phyloP scores from a whole-genome alignment of 768 basidiomycete species.

The Chalciporus chontae region DNA sequence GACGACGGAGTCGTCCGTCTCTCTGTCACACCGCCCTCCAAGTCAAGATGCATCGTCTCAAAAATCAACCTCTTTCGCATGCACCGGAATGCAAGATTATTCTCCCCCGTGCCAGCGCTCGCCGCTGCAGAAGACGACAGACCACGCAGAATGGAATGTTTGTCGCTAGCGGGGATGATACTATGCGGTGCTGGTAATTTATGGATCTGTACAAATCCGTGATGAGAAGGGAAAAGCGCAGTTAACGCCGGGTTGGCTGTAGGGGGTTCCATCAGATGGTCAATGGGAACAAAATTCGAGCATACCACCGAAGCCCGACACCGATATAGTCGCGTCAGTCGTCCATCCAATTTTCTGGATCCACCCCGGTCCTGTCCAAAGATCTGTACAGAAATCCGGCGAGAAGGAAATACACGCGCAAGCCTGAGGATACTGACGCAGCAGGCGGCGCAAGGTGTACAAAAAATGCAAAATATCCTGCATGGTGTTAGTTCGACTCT shows the following conservation, averaged over 20 bases:
- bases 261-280: slow-evolving; percentile 9
- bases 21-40: slow-evolving; percentile 82
- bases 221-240: slow-evolving; percentile 74
- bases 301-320: slow-evolving; percentile 79
- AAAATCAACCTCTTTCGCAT: slow-evolving; percentile 84
- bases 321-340: slow-evolving; percentile 68
- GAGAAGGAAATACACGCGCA: slow-evolving; percentile 70
- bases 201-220: slow-evolving; percentile 80
- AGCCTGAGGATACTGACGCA: slow-evolving; percentile 54
- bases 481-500: slow-evolving; percentile 4
- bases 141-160: slow-evolving; percentile 80
- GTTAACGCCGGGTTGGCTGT: slow-evolving; percentile 76
- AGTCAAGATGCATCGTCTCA: slow-evolving; percentile 86
- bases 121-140: slow-evolving; percentile 52
- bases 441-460: slow-evolving; percentile 55
- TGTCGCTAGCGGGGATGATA: slow-evolving; percentile 75
- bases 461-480: slow-evolving; percentile 75
- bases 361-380: slow-evolving; percentile 68
- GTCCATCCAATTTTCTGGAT: slow-evolving; percentile 75
- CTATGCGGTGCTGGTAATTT: slow-evolving; percentile 72
- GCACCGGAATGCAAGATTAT: slow-evolving; percentile 93
- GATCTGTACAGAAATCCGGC: slow-evolving; percentile 55
- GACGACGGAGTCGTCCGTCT: slow-evolving; percentile 58
- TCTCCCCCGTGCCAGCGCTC: slow-evolving; percentile 76
- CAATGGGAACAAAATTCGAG: slow-evolving; percentile 9